Evolutionary conservation across 768 basidiomycete genomes (phyloP), one percentile per base, ranked within the genome.

Genomic region (Clitopilus passeckerianus): DNA sequence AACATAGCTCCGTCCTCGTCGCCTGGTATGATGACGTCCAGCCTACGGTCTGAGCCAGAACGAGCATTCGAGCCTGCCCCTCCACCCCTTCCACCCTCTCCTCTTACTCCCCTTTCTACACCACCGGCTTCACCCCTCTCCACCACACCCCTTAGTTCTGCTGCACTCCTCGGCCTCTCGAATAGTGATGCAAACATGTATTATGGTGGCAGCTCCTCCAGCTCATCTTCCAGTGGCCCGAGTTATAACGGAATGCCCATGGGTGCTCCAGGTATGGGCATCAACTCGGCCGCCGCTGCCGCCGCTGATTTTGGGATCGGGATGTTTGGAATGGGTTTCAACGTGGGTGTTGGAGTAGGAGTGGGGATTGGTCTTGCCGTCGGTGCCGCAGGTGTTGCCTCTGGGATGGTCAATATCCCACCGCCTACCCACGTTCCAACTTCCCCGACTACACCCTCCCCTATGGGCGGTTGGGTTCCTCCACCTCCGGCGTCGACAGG

Each of bases 281-380:
- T 54, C 54, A 33, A 33, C 27, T 27, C 54, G 34, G 27, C 23
- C 8, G 20, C 22, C 10, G 52, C 52, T 30, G 27, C 30, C 18
- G 54, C 46, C 20, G 46, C 46, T 50, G 57, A 43, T 16, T 37
- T 46, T 7, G 57, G 57, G 44, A 58, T 58, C 8, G 57, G 44
- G 24, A 58, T 60, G 59, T 60, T 60, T 15, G 58, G 58, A 20
- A 43, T 59, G 53, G 58, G 58, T 22, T 59, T 59, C 23, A 44
- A 34, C 20, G 37, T 54, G 30, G 58, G 58, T 12, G 44, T 60
- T 33, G 46, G 46, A 23, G 46, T 50, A 10, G 46, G 46, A 16
- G 46, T 50, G 5, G 59, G 55, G 55, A 60, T 60, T 56, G 59
- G 59, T 30, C n/a, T 60, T 6, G 46, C 55, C 1, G 57, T 57